Base-by-base conservation (phyloP, 148 eudicot genomes). In the Agrostemma githago region DNA sequence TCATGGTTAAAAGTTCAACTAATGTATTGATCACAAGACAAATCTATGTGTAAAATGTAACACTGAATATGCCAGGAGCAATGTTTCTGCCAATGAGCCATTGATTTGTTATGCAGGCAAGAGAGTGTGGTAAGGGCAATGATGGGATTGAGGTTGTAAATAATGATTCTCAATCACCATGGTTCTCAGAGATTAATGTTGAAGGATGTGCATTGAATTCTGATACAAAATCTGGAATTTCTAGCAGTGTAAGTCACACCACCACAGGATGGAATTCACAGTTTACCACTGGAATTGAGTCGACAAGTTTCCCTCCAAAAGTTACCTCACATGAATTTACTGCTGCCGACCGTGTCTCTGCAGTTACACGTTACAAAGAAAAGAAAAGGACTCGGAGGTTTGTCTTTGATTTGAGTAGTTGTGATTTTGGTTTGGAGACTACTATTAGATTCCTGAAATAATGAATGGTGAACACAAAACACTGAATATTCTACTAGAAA, bases 381-480 rank as follows among this genome's bases (percentile, higher is more conserved):
- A 92, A 92, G 82, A 92, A 87, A 87, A 87, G 89, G 81, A 87
- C 85, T 63, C 85, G 97, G 79, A 90, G 97, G 97, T 92, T 76
- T 26, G 82, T 72, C 43, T 78, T 56, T 67, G 38, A 38, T 16
- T 58, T 62, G 69, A 68, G 57, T 19, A 20, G 6, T 19, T 54
- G 15, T 21, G 19, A 40, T 62, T 61, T 34, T 14, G 38, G 54
- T n/a, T 67, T 17, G 8, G 12, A 40, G 11, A 8, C 5, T 19
- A 17, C 53, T 72, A 11, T 39, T 8, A 20, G 26, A 57, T 71
- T 38, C 38, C 44, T n/a, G 10, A 39, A 48, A 39, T 20, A 40
- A 19, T 39, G 46, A 42, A 40, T 40, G 46, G 16, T 39, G 46
- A 21, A 26, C 34, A 60, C 34, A 60, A 60, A 7, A 60, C 7